Evolutionary conservation across 2,329 filamentous ascomycete genomes (phyloP), one percentile per base, ranked within the genome.

Genomic region (Aspergillus tamarii): DNA sequence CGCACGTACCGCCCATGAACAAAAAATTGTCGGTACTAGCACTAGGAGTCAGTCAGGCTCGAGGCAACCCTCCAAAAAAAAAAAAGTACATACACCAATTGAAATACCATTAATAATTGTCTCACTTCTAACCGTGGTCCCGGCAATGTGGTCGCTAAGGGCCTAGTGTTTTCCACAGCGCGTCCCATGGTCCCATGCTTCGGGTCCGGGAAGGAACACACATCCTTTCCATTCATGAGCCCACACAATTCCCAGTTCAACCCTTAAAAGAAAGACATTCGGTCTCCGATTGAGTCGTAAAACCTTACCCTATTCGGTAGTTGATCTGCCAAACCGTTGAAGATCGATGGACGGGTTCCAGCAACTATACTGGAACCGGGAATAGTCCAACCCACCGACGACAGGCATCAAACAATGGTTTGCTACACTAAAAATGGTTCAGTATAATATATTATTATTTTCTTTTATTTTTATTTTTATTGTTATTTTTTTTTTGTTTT

Each of bases 341-440:
- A 55, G 52, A 55, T 55, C 52, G 21, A 39, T 55, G 21, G 52
- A 39, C 12, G 52, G 52, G 11, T 23, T 55, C 32, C 32, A 39
- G 30, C 12, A 19, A 55, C 52, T 39, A 55, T 55, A 26, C 52
- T 39, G 34, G 23, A 55, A 55, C 6, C 12, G 30, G 52, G n/a
- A 16, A 8, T 55, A 55, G 34, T 39, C 21, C 16, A 23, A 11
- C 32, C 32, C 34, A 55, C 52, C 52, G 52, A 12, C 32, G 32
- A n/a, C 26, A 55, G 21, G 30, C 11, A 55, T 55, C 52, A 55
- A 55, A 55, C 52, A 55, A 55, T 55, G 52, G 52, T 55, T 41
- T 39, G 30, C 23, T 4, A 54, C 30, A 23, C 52, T 54, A 54
- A 54, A 54, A 34, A 32, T 12, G 52, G 14, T 36, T 19, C 28